Evolutionary conservation across 2,329 filamentous ascomycete genomes (phyloP).

Genomic region (Pseudonectria foliicola): DNA sequence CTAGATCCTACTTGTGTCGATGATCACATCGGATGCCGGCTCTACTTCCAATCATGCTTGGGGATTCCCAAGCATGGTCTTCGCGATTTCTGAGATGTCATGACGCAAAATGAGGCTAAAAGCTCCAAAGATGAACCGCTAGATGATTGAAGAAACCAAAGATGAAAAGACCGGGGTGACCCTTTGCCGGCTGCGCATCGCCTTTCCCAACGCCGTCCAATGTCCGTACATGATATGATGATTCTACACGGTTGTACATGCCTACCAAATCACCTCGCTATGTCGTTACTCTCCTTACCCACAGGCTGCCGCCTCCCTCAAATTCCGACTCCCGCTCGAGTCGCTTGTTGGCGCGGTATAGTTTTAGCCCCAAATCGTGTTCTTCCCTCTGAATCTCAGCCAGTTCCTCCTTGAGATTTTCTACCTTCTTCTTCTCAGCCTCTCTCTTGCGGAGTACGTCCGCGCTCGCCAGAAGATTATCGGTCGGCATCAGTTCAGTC

Average conservation of each 20-base stretch:
- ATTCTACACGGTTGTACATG: constrained; percentile 4
- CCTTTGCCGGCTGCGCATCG: constrained; percentile 18
- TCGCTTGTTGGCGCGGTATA: constrained; percentile 69
- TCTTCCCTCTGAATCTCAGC: constrained; percentile 69
- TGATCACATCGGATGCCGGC: too few relatives aligned
- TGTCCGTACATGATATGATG: not conserved
- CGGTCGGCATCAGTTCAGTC: constrained; percentile 68
- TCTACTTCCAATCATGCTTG: too few relatives aligned
- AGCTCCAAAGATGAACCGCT: too few relatives aligned
- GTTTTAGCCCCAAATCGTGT: constrained; percentile 68
- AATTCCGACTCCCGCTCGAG: constrained; percentile 59
- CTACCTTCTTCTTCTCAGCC: constrained; percentile 57
- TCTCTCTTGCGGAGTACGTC: constrained; percentile 53
- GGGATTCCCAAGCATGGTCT: too few relatives aligned
- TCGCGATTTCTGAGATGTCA: too few relatives aligned
- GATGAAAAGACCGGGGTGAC: constrained; percentile 6
- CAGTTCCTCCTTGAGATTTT: constrained; percentile 57
- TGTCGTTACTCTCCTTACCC: constrained; percentile 71
- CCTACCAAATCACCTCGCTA: constrained; percentile 15
- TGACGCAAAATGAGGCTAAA: too few relatives aligned
- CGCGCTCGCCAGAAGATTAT: constrained; percentile 59
- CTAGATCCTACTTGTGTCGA: too few relatives aligned
- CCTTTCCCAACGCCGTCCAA: constrained; percentile 14
- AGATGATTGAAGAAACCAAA: constrained; percentile 7
- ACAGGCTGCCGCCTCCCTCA: constrained; percentile 58